Conservation (phyloP, 495 filamentous ascomycete species). For the Neurospora pannonica region DNA sequence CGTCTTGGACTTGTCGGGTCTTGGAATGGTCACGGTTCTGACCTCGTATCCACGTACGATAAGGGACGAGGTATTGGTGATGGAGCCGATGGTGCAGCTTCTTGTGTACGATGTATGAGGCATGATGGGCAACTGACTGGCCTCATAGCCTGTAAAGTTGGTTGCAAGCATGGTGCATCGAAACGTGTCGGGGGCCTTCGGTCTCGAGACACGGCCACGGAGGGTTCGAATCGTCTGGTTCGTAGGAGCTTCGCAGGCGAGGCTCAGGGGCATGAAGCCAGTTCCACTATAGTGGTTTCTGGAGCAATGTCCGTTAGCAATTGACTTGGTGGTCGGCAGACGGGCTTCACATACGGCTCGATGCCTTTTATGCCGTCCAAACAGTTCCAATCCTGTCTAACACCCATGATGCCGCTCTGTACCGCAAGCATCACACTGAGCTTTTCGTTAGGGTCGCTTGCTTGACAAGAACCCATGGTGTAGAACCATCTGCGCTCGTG, state of each 20-base stretch:
- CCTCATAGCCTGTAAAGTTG: slow-evolving; percentile 12
- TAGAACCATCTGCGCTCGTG: slow-evolving; percentile 6
- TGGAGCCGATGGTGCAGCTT: slow-evolving; percentile 32
- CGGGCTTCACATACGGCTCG: slow-evolving; percentile 6
- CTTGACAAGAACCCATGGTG: slow-evolving; percentile 10
- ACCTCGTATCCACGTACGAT: slow-evolving; percentile 12
- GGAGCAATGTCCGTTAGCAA: neutral
- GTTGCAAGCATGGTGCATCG: slow-evolving; percentile 6
- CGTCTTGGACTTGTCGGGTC: neutral
- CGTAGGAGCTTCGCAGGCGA: slow-evolving; percentile 6
- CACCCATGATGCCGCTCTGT: slow-evolving; percentile 8
- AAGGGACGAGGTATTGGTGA: slow-evolving; percentile 13
- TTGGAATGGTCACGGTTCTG: neutral
- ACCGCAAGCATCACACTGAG: slow-evolving; percentile 6
- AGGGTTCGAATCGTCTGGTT: neutral
- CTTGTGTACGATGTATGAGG: slow-evolving; percentile 47
- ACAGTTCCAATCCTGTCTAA: slow-evolving; percentile 17
- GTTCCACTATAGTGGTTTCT: slow-evolving; percentile 11
- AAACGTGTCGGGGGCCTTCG: neutral
- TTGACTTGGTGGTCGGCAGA: neutral
- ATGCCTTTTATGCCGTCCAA: slow-evolving; percentile 6
- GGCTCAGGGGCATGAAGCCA: slow-evolving; percentile 5
- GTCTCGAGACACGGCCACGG: neutral
- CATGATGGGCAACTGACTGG: slow-evolving; percentile 23
- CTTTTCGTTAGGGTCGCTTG: neutral